Evolutionary conservation across 768 basidiomycete genomes (phyloP).

Genomic region (Plicaturopsis crispa): DNA sequence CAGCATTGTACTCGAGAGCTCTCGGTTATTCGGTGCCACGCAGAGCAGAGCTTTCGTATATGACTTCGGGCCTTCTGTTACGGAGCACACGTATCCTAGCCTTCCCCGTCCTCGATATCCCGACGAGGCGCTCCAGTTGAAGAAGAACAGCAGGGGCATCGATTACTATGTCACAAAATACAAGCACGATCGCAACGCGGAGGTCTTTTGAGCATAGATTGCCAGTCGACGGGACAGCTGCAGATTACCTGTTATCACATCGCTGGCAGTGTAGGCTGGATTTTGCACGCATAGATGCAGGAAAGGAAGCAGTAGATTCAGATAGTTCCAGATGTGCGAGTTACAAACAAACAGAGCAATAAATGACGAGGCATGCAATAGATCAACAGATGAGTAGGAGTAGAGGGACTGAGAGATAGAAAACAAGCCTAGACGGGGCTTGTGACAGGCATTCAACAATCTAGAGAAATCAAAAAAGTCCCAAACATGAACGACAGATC

Average conservation of each 20-base stretch:
- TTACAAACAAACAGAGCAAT: constrained; percentile 26
- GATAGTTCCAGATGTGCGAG: constrained; percentile 14
- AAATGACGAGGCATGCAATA: constrained; percentile 13
- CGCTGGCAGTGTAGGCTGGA: too few relatives aligned
- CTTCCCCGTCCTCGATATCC: constrained; percentile 13
- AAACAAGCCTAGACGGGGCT: too few relatives aligned
- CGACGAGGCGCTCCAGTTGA: constrained; percentile 25
- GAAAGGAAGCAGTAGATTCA: constrained; percentile 12
- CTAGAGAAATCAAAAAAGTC: too few relatives aligned
- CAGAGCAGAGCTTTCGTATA: constrained; percentile 72
- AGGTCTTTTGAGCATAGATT: not conserved
- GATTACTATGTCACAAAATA: constrained; percentile 48
- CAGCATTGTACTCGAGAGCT: constrained; percentile 64
- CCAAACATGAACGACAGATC: too few relatives aligned
- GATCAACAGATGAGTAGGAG: constrained; percentile 11
- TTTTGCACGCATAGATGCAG: too few relatives aligned
- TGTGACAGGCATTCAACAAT: too few relatives aligned
- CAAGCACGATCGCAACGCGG: constrained; percentile 21
- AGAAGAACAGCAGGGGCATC: constrained; percentile 24
- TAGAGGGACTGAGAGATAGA: constrained; percentile 7
- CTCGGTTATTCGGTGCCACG: constrained; percentile 72
- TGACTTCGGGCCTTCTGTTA: constrained; percentile 68
- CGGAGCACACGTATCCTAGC: constrained; percentile 45
- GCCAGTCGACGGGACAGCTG: too few relatives aligned
- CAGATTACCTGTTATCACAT: too few relatives aligned